A percentile compares a stretch with the other conserved stretches of the same genome.
Evolutionary conservation across 495 filamentous ascomycete species (phyloP).

Genomic region (Aspergillus steynii): DNA sequence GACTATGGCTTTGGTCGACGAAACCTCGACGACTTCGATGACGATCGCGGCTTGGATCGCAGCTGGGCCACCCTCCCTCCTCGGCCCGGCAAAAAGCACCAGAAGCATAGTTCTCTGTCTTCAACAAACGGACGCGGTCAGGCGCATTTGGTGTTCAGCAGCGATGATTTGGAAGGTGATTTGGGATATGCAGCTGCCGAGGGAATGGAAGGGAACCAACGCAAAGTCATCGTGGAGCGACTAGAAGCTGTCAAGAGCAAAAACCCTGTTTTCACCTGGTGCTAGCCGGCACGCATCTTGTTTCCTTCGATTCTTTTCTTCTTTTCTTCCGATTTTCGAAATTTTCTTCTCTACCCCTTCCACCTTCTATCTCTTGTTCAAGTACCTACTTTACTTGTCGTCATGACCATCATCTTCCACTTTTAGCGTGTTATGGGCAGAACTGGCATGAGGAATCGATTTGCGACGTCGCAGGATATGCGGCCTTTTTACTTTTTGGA

Average conservation of each 20-base stretch:
- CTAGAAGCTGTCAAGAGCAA: slow-evolving; percentile 92
- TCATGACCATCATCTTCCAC: slow-evolving; percentile 7
- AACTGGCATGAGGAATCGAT: slow-evolving; percentile 11
- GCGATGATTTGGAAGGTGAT: slow-evolving; percentile 85
- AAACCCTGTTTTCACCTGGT: slow-evolving; percentile 98
- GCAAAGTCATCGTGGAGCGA: slow-evolving; percentile 95
- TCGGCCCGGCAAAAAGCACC: slow-evolving; percentile 38
- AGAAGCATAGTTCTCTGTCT: slow-evolving; percentile 46
- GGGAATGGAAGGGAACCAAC: slow-evolving; percentile 84
- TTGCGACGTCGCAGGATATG: slow-evolving; percentile 7
- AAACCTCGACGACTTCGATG: slow-evolving; percentile 25
- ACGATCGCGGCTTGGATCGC: slow-evolving; percentile 37
- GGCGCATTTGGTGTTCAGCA: slow-evolving; percentile 50
- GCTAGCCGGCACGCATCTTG: slow-evolving; percentile 29
- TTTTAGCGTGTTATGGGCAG: slow-evolving; percentile 12
- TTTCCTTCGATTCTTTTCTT: slow-evolving; percentile 6
- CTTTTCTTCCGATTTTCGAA: slow-evolving; percentile 1
- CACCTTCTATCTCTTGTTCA: slow-evolving; percentile 5
- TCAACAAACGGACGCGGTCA: slow-evolving; percentile 25
- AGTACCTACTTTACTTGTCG: slow-evolving; percentile 1
- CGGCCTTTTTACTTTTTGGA: neutral
- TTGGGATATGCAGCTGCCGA: slow-evolving; percentile 90
- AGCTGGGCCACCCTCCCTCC: slow-evolving; percentile 41
- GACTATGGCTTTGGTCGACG: slow-evolving; percentile 33
- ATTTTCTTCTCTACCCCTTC: slow-evolving; percentile 3